Percentiles rank a stretch among this genome's conserved stretches.
phyloP scores from a whole-genome alignment of 1,284 basidiomycete genomes.

The Marasmius oreades region DNA sequence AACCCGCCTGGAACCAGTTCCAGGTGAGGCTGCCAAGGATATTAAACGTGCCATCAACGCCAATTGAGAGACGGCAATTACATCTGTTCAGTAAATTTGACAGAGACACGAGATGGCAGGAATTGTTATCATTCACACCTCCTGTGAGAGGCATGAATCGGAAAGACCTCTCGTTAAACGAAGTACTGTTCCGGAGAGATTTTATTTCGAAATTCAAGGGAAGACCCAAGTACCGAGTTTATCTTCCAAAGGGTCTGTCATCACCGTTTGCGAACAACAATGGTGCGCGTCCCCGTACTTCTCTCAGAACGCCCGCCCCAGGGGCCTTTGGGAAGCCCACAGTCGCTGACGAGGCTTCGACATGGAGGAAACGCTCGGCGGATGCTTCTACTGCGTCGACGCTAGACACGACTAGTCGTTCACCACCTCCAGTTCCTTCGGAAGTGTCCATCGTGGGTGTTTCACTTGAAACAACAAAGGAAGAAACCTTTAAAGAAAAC shows the following conservation, averaged over 20 bases:
- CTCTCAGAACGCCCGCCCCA: conserved; percentile 21
- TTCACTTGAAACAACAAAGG: conserved; percentile 2
- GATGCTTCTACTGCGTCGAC: conserved; percentile 19
- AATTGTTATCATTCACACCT: conserved; percentile 74
- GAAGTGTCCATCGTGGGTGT: conserved; percentile 22
- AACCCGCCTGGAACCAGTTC: conserved; percentile 51
- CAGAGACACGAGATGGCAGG: conserved; percentile 48
- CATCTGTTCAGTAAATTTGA: conserved; percentile 35
- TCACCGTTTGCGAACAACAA: conserved; percentile 32
- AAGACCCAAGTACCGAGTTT: conserved; percentile 48
- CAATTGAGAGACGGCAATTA: conserved; percentile 44
- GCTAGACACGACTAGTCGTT: conserved; percentile 54
- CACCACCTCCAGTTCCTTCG: conserved; percentile 51
- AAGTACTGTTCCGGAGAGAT: conserved; percentile 61
- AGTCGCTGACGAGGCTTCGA: conserved; percentile 46
- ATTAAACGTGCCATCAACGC: conserved; percentile 35
- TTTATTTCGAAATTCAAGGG: conserved; percentile 34
- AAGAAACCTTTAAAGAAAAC: conserved; percentile 21
- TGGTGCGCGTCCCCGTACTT: conserved; percentile 38
- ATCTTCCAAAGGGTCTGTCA: conserved; percentile 41
- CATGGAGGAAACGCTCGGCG: conserved; percentile 51
- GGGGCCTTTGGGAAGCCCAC: conserved; percentile 48
- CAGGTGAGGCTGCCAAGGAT: conserved; percentile 54
- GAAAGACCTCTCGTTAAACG: conserved; percentile 64
- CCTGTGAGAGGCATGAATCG: conserved; percentile 65